Conservation (phyloP, 1,284 basidiomycete species). For the Fistulina hepatica region DNA sequence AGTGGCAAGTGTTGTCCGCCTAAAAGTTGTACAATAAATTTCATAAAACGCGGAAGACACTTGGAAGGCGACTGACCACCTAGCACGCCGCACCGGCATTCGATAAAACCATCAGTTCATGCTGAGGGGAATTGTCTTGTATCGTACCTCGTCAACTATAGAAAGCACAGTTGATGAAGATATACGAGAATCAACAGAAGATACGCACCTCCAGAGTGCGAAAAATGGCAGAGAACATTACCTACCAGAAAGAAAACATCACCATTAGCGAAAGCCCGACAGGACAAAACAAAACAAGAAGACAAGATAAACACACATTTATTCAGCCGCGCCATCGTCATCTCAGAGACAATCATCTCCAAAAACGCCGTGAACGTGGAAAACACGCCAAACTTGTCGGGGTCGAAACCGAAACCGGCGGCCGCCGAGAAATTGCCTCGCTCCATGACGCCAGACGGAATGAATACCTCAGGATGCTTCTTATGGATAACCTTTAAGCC, state of each 20-base stretch:
- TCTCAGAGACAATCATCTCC: slow-evolving; percentile 79
- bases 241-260: too few species aligned
- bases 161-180: too few species aligned
- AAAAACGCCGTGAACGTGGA: slow-evolving; percentile 83
- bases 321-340: slow-evolving; percentile 84
- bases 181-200: neutral
- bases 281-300: too few species aligned
- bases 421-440: slow-evolving; percentile 76
- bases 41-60: slow-evolving; percentile 1
- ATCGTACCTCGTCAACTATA: slow-evolving; percentile 4
- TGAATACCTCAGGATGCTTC: slow-evolving; percentile 78
- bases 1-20: slow-evolving; percentile 82
- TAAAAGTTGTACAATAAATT: slow-evolving; percentile 17
- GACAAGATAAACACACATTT: too few species aligned
- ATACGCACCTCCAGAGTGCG: slow-evolving; percentile 62
- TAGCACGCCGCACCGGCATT: too few species aligned
- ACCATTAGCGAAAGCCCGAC: too few species aligned
- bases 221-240: slow-evolving; percentile 80
- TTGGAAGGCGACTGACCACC: too few species aligned
- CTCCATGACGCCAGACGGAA: slow-evolving; percentile 78
- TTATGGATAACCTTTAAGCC: slow-evolving; percentile 78
- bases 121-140: too few species aligned
- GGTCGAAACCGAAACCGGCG: slow-evolving; percentile 73
- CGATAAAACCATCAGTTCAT: too few species aligned
- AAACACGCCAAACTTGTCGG: slow-evolving; percentile 69